Evolutionary conservation across 139 green algal genomes (phyloP).

Genomic region (Tetratostichococcus sp.): DNA sequence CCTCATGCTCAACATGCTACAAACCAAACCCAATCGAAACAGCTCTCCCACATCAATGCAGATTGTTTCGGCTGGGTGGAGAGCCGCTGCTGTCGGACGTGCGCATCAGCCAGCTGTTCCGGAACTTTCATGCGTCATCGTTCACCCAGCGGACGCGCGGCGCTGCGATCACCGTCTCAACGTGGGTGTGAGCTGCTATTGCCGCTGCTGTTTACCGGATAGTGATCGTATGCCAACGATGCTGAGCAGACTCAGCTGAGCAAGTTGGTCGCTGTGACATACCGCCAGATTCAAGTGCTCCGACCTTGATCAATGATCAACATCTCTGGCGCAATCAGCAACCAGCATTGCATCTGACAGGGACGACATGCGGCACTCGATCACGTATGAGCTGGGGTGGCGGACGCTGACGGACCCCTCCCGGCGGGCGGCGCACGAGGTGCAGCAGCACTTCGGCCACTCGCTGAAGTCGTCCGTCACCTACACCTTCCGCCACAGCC

Average conservation of each 20-base stretch:
- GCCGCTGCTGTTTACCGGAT: too few relatives aligned
- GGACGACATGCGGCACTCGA: constrained; percentile 8
- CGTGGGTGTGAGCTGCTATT: too few relatives aligned
- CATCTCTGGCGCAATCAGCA: too few relatives aligned
- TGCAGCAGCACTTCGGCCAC: constrained; percentile 54
- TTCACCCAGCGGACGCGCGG: constrained; percentile 40
- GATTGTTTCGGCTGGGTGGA: background rate
- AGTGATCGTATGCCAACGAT: too few relatives aligned
- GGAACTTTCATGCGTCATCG: constrained; percentile 35
- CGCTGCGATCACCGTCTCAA: constrained; percentile 26
- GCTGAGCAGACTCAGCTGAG: too few relatives aligned
- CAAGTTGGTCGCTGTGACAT: too few relatives aligned
- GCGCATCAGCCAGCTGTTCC: constrained; percentile 35
- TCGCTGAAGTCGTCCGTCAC: constrained; percentile 52
- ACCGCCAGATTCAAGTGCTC: too few relatives aligned
- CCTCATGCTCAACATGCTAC: too few relatives aligned
- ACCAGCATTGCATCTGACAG: too few relatives aligned
- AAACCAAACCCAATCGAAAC: too few relatives aligned
- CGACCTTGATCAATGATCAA: too few relatives aligned
- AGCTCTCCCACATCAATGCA: too few relatives aligned
- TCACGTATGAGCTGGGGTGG: constrained; percentile 68
- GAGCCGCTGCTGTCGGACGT: constrained; percentile 34
- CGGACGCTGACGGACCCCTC: constrained; percentile 42
- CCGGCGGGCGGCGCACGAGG: constrained; percentile 27
- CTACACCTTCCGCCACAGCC: constrained; percentile 29